These are phyloP conservation scores for Auricularia auricula-judae DNA, from an alignment of 768 basidiomycete genomes.

Conservation along the genomic window DNA sequence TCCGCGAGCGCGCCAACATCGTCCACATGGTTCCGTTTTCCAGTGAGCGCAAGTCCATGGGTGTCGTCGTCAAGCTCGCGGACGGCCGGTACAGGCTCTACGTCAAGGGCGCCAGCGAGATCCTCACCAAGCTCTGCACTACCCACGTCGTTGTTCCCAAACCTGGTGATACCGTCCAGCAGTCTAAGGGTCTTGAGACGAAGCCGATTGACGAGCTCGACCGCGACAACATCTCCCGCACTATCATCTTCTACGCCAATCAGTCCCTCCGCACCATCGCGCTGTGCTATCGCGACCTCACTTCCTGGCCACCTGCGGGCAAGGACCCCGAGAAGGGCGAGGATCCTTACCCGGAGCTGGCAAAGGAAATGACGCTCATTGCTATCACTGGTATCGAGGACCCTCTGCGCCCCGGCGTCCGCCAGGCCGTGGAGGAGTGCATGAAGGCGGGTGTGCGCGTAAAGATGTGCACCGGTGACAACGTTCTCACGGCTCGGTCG, in stretches of 20 bases:
- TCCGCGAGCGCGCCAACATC: conserved; percentile 45
- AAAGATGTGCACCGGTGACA: conserved; percentile 99
- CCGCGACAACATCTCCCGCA: conserved; percentile 75
- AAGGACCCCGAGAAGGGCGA: conserved; percentile 28
- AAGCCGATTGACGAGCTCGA: conserved; percentile 52
- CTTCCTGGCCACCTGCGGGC: conserved; percentile 69
- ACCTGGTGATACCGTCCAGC: conserved; percentile 16
- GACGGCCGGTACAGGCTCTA: conserved; percentile 55
- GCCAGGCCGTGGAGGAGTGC: conserved; percentile 79
- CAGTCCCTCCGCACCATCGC: conserved; percentile 93
- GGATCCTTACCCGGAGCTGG: conserved; percentile 60
- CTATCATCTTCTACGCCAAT: conserved; percentile 97
- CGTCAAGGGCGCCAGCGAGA: conserved; percentile 91
- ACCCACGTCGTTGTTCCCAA: conserved; percentile 58
- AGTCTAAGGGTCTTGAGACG: conserved; percentile 15
- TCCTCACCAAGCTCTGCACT: conserved; percentile 68
- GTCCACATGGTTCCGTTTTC: conserved; percentile 91
- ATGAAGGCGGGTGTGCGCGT: conserved; percentile 81
- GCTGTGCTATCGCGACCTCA: conserved; percentile 82
- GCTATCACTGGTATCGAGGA: conserved; percentile 94
- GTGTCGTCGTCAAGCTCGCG: conserved; percentile 61
- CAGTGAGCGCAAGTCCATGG: conserved; percentile 91
- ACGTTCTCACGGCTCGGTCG: conserved; percentile 89
- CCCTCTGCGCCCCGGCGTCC: conserved; percentile 83
- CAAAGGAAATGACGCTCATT: conserved; percentile 68